Conservation (phyloP, 1,284 basidiomycete genomes). For the Trametes sp. region DNA sequence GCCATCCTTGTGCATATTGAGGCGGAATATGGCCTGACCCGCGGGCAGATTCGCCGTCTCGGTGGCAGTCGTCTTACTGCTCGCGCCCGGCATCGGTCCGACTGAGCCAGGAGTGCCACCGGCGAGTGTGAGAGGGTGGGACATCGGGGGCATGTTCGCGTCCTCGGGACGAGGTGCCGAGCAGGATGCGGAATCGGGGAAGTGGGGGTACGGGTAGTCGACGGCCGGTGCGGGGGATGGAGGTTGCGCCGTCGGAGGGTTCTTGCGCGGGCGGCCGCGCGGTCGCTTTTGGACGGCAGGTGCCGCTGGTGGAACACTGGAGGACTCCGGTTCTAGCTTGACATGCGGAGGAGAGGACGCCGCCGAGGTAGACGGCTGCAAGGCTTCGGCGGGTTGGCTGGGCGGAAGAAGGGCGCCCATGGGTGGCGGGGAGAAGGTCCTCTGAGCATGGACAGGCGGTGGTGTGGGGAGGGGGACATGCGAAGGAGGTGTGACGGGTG, state of each 20-base stretch:
- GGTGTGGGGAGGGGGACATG: not conserved
- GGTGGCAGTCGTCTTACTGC: slow-evolving; percentile 10
- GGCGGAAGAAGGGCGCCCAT: slow-evolving; percentile 23
- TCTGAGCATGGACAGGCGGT: not conserved
- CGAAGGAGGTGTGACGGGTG: slow-evolving; percentile 18
- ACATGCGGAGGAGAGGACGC: not conserved
- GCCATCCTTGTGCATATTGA: slow-evolving; percentile 22
- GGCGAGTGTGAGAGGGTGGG: slow-evolving; percentile 9
- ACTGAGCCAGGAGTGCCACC: slow-evolving; percentile 14
- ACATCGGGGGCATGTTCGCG: not conserved
- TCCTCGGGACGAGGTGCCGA: not conserved
- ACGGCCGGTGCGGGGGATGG: slow-evolving; percentile 24
- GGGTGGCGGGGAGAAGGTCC: slow-evolving; percentile 22
- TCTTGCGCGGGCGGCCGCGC: slow-evolving; percentile 35
- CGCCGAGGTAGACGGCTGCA: not conserved
- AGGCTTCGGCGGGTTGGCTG: not conserved
- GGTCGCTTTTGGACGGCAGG: slow-evolving; percentile 25
- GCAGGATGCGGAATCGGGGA: slow-evolving; percentile 4
- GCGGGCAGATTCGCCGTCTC: slow-evolving; percentile 29
- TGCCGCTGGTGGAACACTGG: not conserved
- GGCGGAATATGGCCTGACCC: slow-evolving; percentile 40
- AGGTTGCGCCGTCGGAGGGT: slow-evolving; percentile 5
- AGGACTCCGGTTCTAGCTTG: not conserved
- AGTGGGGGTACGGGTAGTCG: slow-evolving; percentile 30
- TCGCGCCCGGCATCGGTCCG: slow-evolving; percentile 15